phyloP scores from a whole-genome alignment of 495 filamentous ascomycete species.

The Rostrohypoxylon terebratum region DNA sequence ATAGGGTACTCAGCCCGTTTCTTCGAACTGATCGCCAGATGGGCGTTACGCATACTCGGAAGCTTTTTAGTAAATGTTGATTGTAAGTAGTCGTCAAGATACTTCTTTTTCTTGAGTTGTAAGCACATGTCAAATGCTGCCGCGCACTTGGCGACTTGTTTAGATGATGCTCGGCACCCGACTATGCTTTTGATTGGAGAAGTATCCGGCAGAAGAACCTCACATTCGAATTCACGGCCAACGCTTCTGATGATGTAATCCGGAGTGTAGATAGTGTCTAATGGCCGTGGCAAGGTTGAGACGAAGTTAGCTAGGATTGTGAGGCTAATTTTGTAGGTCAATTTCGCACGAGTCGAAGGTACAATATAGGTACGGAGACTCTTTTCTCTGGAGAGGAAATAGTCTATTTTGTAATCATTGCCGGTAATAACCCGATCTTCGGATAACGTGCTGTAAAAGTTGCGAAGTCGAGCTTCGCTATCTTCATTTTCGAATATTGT shows the following conservation, averaged over 20 bases:
- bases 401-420: constrained; percentile 67
- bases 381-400: constrained; percentile 66
- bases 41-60: constrained; percentile 89
- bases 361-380: constrained; percentile 71
- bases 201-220: constrained; percentile 81
- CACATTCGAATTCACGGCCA: constrained; percentile 76
- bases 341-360: constrained; percentile 76
- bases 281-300: constrained; percentile 69
- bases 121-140: constrained; percentile 91
- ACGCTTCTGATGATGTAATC: constrained; percentile 71
- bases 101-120: constrained; percentile 70
- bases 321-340: constrained; percentile 81
- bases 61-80: constrained; percentile 79
- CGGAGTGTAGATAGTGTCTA: constrained; percentile 65
- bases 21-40: constrained; percentile 82
- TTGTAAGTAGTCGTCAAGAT: constrained; percentile 78
- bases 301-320: constrained; percentile 69
- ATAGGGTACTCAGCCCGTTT: constrained; percentile 79
- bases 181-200: constrained; percentile 76
- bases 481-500: constrained; percentile 67
- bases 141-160: constrained; percentile 85
- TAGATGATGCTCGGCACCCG: constrained; percentile 71
- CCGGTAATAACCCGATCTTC: constrained; percentile 78
- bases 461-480: constrained; percentile 69
- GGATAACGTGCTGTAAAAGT: constrained; percentile 81